Evolutionary conservation across 2,329 filamentous ascomycete species (phyloP).

Genomic region (Pseudocercospora macadamiae): DNA sequence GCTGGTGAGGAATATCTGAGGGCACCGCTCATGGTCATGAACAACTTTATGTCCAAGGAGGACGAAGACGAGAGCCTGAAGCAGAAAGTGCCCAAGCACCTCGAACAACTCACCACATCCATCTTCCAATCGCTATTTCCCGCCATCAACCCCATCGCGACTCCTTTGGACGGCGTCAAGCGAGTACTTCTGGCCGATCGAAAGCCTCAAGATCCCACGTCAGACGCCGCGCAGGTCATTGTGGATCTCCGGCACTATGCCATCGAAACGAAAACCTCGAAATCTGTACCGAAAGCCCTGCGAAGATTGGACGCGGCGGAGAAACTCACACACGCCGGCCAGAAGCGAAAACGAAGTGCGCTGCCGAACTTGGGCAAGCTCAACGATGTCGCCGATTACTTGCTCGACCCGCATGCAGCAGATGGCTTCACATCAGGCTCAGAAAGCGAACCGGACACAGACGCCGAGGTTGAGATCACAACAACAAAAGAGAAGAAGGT

Average conservation of each 20-base stretch:
- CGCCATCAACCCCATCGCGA: slow-evolving; percentile 88
- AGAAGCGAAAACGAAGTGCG: slow-evolving; percentile 44
- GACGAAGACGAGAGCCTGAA: slow-evolving; percentile 48
- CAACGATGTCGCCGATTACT: slow-evolving; percentile 91
- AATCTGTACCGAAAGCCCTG: slow-evolving; percentile 76
- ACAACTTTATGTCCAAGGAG: slow-evolving; percentile 76
- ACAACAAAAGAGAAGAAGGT: slow-evolving; percentile 64
- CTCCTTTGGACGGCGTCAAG: slow-evolving; percentile 87
- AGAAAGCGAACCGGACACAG: slow-evolving; percentile 89
- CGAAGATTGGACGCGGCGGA: slow-evolving; percentile 84
- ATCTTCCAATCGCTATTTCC: slow-evolving; percentile 97
- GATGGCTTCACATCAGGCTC: slow-evolving; percentile 90
- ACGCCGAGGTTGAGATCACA: slow-evolving; percentile 89
- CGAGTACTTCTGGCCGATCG: slow-evolving; percentile 89
- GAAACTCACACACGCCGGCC: slow-evolving; percentile 65
- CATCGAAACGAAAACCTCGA: slow-evolving; percentile 85
- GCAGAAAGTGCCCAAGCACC: slow-evolving; percentile 75
- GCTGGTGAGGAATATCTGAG: slow-evolving; percentile 80
- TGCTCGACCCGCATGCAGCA: slow-evolving; percentile 75
- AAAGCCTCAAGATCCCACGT: slow-evolving; percentile 53
- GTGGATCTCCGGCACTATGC: slow-evolving; percentile 92
- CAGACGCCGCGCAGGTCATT: slow-evolving; percentile 59
- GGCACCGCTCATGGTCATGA: slow-evolving; percentile 95
- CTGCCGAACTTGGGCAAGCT: slow-evolving; percentile 89
- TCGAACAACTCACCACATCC: slow-evolving; percentile 89